Evolutionary conservation across 352 stramenopile species (phyloP).

Genomic region (Vaucheria bursata): DNA sequence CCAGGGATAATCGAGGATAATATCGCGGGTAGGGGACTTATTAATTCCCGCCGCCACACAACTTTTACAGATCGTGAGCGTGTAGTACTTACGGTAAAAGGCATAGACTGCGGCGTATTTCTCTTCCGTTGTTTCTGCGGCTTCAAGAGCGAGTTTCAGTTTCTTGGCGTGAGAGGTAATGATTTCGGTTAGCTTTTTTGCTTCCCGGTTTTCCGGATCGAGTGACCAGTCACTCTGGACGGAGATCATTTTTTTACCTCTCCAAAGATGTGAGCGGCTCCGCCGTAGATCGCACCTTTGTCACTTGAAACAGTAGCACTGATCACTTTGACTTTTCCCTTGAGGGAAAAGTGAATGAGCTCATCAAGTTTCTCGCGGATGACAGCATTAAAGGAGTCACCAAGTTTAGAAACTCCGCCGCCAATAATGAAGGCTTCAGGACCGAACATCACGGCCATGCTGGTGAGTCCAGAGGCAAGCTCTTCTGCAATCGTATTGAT

Average conservation of each 20-base stretch:
- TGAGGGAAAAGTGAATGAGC: background rate
- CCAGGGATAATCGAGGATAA: background rate
- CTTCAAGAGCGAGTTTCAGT: background rate
- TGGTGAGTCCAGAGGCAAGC: background rate
- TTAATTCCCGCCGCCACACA: background rate
- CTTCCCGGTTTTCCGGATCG: background rate
- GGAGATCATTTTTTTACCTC: background rate
- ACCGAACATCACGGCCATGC: background rate
- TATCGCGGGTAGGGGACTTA: background rate
- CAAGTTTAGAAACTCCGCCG: background rate
- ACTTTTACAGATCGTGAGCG: background rate
- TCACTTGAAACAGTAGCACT: background rate
- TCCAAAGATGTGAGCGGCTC: background rate
- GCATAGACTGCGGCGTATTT: background rate
- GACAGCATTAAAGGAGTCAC: background rate
- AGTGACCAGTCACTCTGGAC: background rate
- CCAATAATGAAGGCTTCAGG: background rate
- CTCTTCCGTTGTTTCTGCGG: background rate
- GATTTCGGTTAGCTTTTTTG: background rate
- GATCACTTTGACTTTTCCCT: background rate
- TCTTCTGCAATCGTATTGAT: background rate
- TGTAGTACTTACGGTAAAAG: background rate
- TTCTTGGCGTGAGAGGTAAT: background rate
- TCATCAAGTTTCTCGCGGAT: background rate
- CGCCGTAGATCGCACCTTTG: background rate